Base-by-base conservation (phyloP, 2,329 filamentous ascomycete species). In the Cladosporium sp. region DNA sequence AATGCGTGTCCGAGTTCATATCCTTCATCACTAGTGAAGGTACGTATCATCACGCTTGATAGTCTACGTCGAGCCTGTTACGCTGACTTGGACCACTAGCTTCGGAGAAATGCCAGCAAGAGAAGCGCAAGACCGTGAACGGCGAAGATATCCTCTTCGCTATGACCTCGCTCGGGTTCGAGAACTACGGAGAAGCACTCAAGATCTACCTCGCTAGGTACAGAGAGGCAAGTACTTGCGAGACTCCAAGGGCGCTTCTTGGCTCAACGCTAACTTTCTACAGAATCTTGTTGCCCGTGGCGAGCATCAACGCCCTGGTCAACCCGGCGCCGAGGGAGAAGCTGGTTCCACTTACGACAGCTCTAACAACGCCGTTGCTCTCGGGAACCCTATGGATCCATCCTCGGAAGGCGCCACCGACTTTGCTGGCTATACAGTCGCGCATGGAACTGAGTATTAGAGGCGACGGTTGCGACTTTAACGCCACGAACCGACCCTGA, bases 1-100 rank as follows among this genome's bases (percentile, higher is more conserved):
- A 99, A 80, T 99, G 95, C 77, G 95, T 99, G 66, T 97, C 93
- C 88, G 95, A 99, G 82, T 99, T 99, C 80, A 99, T 99, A 83
- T 97, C 92, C 7, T 99, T 99, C 84, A 98, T 99, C 77, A 99
- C 95, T 39, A 98, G 94, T 79, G 95, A 99, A 86, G 95, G 95
- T 97, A 79, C 76, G 90, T 82, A 69, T 60, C 11, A 46, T 23
- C 67, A 54, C 23, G 48, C 26, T 48, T 18, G 5, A 10, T 5
- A 34, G 14, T 48, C 26, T 46, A 32, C 49, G 32, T n/a, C 10
- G n/a, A 48, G 32, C 46, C 13, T 63, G 65, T 71, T 63, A 68
- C 43, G 64, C 60, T 34, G 57, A 63, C 32, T 30, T 56, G 25
- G 43, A 13, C n/a, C 18, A 48, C 65, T 76, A 98, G 95, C 95